These are phyloP conservation scores for Backusella macrospora DNA, from an alignment of 192 early-diverging fungal species.

Conservation along the genomic window DNA sequence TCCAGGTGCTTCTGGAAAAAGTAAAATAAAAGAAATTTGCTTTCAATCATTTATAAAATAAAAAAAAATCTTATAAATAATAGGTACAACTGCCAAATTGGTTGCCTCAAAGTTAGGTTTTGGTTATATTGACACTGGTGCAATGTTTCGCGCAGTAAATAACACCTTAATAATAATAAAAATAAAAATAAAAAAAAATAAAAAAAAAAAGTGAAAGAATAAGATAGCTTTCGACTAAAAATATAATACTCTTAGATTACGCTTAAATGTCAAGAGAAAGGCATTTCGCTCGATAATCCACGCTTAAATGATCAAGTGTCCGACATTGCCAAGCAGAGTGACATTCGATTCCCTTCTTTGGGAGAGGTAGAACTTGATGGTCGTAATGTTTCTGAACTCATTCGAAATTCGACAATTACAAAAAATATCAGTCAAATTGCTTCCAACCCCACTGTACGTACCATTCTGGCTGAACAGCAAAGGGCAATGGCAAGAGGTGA, in stretches of 20 bases:
- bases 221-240: background rate
- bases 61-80: slow-evolving; percentile 1
- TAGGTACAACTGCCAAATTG: slow-evolving; percentile 71
- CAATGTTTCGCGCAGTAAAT: slow-evolving; percentile 61
- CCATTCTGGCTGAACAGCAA: slow-evolving; percentile 57
- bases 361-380: slow-evolving; percentile 44
- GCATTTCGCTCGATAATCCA: slow-evolving; percentile 45
- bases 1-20: slow-evolving; percentile 82
- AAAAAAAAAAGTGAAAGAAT: background rate
- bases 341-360: slow-evolving; percentile 28
- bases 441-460: slow-evolving; percentile 55
- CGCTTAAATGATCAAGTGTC: slow-evolving; percentile 38
- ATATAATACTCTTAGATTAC: slow-evolving; percentile 39
- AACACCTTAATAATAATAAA: background rate
- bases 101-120: slow-evolving; percentile 68
- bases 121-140: slow-evolving; percentile 78
- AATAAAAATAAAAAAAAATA: background rate
- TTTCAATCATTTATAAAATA: background rate
- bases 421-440: slow-evolving; percentile 63
- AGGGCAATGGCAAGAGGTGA: slow-evolving; percentile 49
- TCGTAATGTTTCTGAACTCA: slow-evolving; percentile 67
- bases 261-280: slow-evolving; percentile 38
- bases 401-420: slow-evolving; percentile 60
- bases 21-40: slow-evolving; percentile 40
- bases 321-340: slow-evolving; percentile 29